Percentiles rank a stretch among this genome's conserved stretches.
Conservation (phyloP, 225 moss, liverwort and hornwort genomes). For the Climacium dendroides region DNA sequence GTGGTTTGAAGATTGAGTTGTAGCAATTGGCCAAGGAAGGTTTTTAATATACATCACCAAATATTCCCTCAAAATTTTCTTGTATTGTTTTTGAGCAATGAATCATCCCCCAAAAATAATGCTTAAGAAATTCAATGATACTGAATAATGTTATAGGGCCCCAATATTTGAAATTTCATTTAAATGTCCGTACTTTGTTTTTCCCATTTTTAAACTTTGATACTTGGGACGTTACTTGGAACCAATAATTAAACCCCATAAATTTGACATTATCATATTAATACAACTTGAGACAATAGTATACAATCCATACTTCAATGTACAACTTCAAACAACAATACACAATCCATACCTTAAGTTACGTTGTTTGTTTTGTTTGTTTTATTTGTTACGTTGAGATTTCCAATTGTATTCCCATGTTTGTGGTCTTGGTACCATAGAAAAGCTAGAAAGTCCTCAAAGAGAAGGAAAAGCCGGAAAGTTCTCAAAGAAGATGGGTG, state of each 20-base stretch:
- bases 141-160: background rate
- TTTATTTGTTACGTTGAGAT: no score
- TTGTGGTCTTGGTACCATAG: no score
- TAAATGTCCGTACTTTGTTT: background rate
- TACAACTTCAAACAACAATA: fast-evolving
- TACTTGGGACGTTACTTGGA: background rate
- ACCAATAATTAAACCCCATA: background rate
- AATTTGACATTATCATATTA: no score
- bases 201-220: background rate
- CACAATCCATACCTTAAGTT: background rate
- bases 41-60: background rate
- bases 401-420: no score
- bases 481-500: no score
- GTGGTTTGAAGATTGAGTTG: background rate
- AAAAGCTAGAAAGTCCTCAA: no score
- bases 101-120: background rate
- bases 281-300: no score
- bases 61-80: background rate
- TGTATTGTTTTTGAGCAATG: background rate
- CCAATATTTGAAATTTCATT: background rate
- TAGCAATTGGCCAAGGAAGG: fast-evolving
- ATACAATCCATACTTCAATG: no score
- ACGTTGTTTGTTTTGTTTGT: no score
- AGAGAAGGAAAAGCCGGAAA: no score
- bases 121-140: no score